Base-by-base conservation (phyloP, 75 land plant species). In the Selaginella tamariscina region DNA sequence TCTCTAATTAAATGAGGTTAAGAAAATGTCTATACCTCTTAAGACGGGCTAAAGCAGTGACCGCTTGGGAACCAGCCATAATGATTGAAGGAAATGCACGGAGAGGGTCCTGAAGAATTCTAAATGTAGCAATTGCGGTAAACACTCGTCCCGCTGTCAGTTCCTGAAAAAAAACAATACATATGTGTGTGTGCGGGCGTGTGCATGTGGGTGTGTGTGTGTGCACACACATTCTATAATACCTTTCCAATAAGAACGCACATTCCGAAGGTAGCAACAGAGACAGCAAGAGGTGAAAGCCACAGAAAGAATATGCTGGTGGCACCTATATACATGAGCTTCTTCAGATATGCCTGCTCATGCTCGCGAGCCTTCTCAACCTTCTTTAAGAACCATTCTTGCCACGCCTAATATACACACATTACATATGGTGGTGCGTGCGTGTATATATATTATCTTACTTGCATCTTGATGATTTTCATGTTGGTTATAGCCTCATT, bases 401-500 rank as follows among this genome's bases (percentile, higher is more conserved):
- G 72, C 70, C 74, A 72, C 5, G 49, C 49, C 49, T n/a, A n/a
- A n/a, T n/a, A n/a, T n/a, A n/a, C n/a, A n/a, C n/a, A n/a, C n/a
- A n/a, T n/a, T n/a, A n/a, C n/a, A n/a, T n/a, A n/a, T n/a, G n/a
- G n/a, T n/a, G n/a, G n/a, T n/a, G n/a, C n/a, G n/a, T n/a, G n/a
- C n/a, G n/a, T n/a, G n/a, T n/a, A n/a, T n/a, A n/a, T n/a, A n/a
- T n/a, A n/a, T n/a, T n/a, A n/a, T n/a, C n/a, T n/a, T 0, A 91
- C 96, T 67, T 95, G 99, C 62, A 87, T 81, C 79, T 95, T 95
- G 69, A 95, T 91, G 63, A 91, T 86, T 23, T 87, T 79, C 99
- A 89, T 89, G 74, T 81, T 78, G 65, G 77, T 89, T 15, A 95
- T 82, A 74, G 82, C 78, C 77, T 95, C 99, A 70, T 85, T 90